These are phyloP conservation scores for Mrakiaceae sp. DNA, from an alignment of 1,284 basidiomycete species.

Conservation along the genomic window DNA sequence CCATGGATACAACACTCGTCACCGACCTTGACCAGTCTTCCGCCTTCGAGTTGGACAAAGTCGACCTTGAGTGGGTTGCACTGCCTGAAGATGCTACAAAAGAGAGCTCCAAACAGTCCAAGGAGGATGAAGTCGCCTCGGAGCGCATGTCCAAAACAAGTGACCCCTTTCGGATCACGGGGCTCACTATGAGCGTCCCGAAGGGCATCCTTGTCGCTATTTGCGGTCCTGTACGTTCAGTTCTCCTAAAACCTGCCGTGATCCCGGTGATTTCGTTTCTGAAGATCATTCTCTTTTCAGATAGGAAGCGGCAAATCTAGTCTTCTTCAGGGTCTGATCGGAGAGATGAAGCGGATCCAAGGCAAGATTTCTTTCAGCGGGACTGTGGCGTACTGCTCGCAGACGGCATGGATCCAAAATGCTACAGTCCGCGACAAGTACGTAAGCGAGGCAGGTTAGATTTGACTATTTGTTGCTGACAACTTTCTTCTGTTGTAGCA, in stretches of 20 bases:
- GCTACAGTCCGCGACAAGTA: background rate
- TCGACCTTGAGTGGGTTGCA: conserved; percentile 9
- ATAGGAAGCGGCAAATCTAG: background rate
- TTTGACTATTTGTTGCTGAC: conserved; percentile 19
- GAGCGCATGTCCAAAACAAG: background rate
- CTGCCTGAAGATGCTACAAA: conserved; percentile 1
- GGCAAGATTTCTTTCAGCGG: conserved; percentile 54
- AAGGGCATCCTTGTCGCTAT: conserved; percentile 7
- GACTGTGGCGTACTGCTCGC: conserved; percentile 55
- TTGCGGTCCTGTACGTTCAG: background rate
- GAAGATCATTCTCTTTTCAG: too few species aligned
- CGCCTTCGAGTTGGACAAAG: conserved; percentile 1
- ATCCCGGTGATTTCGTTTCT: too few species aligned
- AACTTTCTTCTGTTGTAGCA: conserved; percentile 18
- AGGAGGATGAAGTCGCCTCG: background rate
- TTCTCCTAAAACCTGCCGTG: too few species aligned
- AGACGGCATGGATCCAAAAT: conserved; percentile 12
- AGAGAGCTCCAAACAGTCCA: background rate
- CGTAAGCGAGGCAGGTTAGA: too few species aligned
- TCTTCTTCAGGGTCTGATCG: conserved; percentile 49
- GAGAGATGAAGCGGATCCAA: conserved; percentile 52
- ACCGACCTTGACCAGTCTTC: background rate
- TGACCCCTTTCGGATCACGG: conserved; percentile 8
- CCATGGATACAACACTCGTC: conserved; percentile 13
- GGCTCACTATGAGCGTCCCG: background rate